Base-by-base conservation (phyloP, 2,329 filamentous ascomycete genomes). In the Bipolaris cookei region DNA sequence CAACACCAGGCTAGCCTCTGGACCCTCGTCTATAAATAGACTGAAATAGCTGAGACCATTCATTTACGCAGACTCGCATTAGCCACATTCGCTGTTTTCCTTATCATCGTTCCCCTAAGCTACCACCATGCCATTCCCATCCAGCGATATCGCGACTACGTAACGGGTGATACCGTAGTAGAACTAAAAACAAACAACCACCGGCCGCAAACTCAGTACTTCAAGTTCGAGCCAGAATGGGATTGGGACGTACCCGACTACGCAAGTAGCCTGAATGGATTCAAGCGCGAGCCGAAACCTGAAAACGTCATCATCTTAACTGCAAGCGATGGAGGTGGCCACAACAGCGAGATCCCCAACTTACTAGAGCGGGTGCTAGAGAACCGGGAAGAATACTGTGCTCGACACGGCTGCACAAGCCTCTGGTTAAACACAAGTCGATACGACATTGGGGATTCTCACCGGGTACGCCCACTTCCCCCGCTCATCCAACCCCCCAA, bases 381-480 rank as follows among this genome's bases (percentile, higher is more conserved):
- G 47, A 76, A 79, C 58, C 69, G 76, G 28, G 66, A 74, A 51
- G 66, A 67, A 44, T 78, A 78, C 63, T 76, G 72, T 41, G 67
- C 68, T 16, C 65, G 62, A 34, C 74, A 78, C 49, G 75, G 76
- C 20, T 78, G 76, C 69, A 74, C 67, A 6, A 73, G 72, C 49
- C 68, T 76, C 14, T 79, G 77, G 64, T 63, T 78, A 51, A 78
- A 79, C 61, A 78, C 77, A 25, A 75, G 73, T 25, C 71, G 73
- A 30, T 78, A 76, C 55, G 72, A 79, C 41, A 68, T 78, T 37
- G 71, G 68, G 23, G 68, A 70, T 14, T 71, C 74, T 3, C 72
- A 76, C 45, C 66, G 75, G 25, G 75, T 76, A 63, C 16, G 64
- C 64, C 28, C 2, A 11, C 28, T 30, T 13, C 7, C 10, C 11